Base-by-base conservation (phyloP, 176 grass and related monocot genomes). In the Ensete glaucum region DNA sequence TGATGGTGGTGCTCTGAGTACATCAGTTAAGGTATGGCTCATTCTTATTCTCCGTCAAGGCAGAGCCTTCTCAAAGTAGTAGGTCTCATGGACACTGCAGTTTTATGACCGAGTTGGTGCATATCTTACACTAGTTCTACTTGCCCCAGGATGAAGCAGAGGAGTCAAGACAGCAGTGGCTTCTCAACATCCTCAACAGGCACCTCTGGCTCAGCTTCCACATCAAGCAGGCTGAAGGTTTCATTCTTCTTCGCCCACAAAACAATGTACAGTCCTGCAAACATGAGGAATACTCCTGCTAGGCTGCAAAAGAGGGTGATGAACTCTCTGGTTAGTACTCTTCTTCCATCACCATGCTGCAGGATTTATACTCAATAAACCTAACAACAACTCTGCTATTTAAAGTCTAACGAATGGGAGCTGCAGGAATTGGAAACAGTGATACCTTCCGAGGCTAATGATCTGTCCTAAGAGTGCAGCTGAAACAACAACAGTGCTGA, bases 221-320 rank as follows among this genome's bases (percentile, higher is more conserved):
- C 23, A 66, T 66, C 25, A 3, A 26, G 20, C 64, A 26, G 29
- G 64, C 21, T 66, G 8, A 66, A 66, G 2, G 23, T 26, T 66
- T 84, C 82, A 49, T 59, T 62, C 50, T 78, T 87, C 82, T 87
- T 91, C 6, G 85, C 82, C 89, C 89, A 92, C 7, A 92, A 58
- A 0, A 92, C 83, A 0, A 84, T 2, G 72, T 88, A 88, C 23
- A 92, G 89, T 19, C 89, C 89, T 5, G 50, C 57, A 72, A 86
- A 86, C 83, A 92, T 86, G 8, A 92, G 81, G 55, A 82, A 57
- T 8, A 92, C 86, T 72, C 89, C 89, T 54, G 79, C 78, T 14
- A 76, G 27, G 81, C 89, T 86, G 84, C 52, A 78, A 49, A 2
- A 10, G 62, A 29, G 9, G 22, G 48, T 2, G 57, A 62, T 17